Percentiles rank a stretch among this genome's conserved stretches.
Evolutionary conservation across 2,329 filamentous ascomycete genomes (phyloP).

Genomic region (Trichoderma sp.): DNA sequence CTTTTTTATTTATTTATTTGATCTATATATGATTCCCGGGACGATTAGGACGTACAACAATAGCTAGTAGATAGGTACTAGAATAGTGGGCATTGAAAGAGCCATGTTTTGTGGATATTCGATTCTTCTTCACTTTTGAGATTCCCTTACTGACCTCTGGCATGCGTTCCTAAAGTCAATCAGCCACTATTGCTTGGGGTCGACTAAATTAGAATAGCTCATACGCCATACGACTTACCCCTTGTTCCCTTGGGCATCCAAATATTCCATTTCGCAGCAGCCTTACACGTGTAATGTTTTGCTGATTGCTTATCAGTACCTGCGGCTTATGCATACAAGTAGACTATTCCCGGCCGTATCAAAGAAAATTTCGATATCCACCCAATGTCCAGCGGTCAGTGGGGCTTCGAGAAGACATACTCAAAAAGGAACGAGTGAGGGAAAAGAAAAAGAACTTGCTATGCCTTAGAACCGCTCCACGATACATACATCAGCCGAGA

Average conservation of each 20-base stretch:
- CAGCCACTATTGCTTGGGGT: background rate
- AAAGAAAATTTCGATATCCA: background rate
- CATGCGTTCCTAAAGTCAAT: background rate
- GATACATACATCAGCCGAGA: background rate
- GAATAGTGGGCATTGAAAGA: background rate
- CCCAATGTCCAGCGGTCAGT: background rate
- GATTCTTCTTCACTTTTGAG: background rate
- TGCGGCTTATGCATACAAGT: background rate
- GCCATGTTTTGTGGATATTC: background rate
- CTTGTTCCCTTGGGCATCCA: background rate
- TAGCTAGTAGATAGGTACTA: background rate
- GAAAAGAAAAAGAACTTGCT: background rate
- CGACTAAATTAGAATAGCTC: background rate
- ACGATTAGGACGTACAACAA: background rate
- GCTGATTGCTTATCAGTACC: background rate
- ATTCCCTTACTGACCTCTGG: background rate
- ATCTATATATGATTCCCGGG: constrained; percentile 1
- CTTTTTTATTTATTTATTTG: background rate
- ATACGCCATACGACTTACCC: background rate
- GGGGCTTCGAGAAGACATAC: background rate
- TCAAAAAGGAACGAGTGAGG: background rate
- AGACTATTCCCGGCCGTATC: background rate
- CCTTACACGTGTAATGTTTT: background rate
- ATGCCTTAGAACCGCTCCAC: background rate
- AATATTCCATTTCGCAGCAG: background rate